Evolutionary conservation across 495 filamentous ascomycete species (phyloP).

Genomic region (Trichoderma reesei): DNA sequence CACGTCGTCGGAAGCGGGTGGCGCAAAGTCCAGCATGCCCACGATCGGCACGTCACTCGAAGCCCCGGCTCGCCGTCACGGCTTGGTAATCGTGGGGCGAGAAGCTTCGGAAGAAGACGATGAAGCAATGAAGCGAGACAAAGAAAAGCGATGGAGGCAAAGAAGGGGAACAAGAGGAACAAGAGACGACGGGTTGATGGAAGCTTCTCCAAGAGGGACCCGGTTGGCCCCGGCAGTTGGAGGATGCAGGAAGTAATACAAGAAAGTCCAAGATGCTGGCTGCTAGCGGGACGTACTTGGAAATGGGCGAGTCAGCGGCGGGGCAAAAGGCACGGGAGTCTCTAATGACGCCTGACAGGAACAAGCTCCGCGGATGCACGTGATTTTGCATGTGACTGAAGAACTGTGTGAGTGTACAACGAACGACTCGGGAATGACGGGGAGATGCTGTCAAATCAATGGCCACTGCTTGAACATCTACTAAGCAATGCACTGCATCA

Average conservation of each 20-base stretch:
- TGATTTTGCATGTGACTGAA: neutral
- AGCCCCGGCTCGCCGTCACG: neutral
- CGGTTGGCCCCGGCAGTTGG: constrained; percentile 4
- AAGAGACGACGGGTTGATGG: neutral
- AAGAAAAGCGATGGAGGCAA: neutral
- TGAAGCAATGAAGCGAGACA: neutral
- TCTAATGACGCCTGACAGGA: neutral
- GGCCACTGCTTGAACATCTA: too few species aligned
- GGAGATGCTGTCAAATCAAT: neutral
- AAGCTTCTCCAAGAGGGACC: constrained; percentile 6
- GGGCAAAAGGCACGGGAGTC: constrained; percentile 2
- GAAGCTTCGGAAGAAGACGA: neutral
- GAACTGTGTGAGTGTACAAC: neutral
- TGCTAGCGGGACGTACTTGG: neutral
- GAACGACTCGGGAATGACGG: neutral
- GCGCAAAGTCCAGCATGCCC: constrained; percentile 2
- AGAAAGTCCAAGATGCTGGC: neutral
- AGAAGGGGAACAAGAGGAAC: neutral
- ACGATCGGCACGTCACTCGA: neutral
- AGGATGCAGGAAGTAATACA: neutral
- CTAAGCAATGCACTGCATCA: too few species aligned
- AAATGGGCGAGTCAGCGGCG: constrained; percentile 3
- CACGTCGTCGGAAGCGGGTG: neutral
- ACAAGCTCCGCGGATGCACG: neutral
- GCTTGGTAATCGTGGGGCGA: neutral